Conservation (phyloP, 2,329 filamentous ascomycete genomes). For the Curvularia sp. region DNA sequence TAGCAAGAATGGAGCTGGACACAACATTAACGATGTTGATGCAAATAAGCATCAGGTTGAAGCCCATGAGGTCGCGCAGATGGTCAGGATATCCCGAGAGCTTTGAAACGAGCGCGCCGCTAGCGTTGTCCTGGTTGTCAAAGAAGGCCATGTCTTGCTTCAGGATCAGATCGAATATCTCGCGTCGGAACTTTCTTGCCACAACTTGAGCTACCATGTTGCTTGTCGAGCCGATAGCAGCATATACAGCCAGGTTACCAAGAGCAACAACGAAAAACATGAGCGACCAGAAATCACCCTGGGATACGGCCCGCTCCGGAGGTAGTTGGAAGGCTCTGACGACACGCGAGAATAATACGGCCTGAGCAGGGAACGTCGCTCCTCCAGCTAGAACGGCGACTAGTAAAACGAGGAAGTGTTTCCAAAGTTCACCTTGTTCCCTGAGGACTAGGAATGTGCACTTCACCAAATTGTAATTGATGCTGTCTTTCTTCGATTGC, state of each 20-base stretch:
- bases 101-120: constrained; percentile 79
- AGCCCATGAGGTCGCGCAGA: constrained; percentile 84
- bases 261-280: constrained; percentile 65
- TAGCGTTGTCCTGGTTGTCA: constrained; percentile 85
- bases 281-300: constrained; percentile 61
- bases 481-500: constrained; percentile 28
- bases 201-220: constrained; percentile 55
- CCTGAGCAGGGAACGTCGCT: constrained; percentile 57
- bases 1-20: constrained; percentile 71
- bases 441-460: constrained; percentile 38
- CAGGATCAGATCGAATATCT: constrained; percentile 84
- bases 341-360: constrained; percentile 59
- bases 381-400: constrained; percentile 48
- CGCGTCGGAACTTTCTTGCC: constrained; percentile 45
- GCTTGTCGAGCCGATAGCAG: constrained; percentile 55
- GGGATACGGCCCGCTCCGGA: constrained; percentile 48
- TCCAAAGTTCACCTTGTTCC: constrained; percentile 51
- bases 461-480: constrained; percentile 41
- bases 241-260: constrained; percentile 56
- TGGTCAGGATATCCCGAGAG: constrained; percentile 77
- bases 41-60: constrained; percentile 84
- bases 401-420: constrained; percentile 37
- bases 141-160: constrained; percentile 94
- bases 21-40: constrained; percentile 82
- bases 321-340: constrained; percentile 58